Evolutionary conservation across 2,329 filamentous ascomycete genomes (phyloP), one percentile per base, ranked within the genome.

Genomic region (Neofusicoccum parvum): DNA sequence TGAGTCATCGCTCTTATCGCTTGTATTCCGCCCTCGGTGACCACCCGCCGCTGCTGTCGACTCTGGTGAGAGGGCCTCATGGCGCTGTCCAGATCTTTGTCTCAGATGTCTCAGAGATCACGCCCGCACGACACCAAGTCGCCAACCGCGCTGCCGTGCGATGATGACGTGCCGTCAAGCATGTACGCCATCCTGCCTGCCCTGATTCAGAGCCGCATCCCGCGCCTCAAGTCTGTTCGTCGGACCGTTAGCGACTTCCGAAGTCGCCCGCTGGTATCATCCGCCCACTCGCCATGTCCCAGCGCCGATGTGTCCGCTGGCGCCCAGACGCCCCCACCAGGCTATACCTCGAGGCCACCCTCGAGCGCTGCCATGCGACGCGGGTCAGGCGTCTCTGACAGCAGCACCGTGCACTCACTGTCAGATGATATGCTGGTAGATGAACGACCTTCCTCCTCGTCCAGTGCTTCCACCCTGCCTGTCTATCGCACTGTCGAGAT

Each of bases 171-270:
- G 50, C 66, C 81, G 51, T 84, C 83, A 23, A 81, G 82, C 66
- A 77, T 87, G 15, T 85, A 84, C 72, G 79, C 81, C 5, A 80
- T 87, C 65, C 80, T 88, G 7, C 85, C 86, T 3, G 76, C 79
- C 1, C 79, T 84, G 4, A 76, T 88, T 5, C 82, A 84, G 70
- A 82, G 79, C 41, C 79, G 82, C 65, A 77, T 87, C 23, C 82
- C 83, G 3, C 80, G 79, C 5, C 76, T 88, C 9, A 80, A 81
- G 36, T 86, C 83, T 5, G 75, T 88, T 49, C 72, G 77, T 65
- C 72, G 72, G 37, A 75, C 76, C 6, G 67, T 78, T 54, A 73
- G 66, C 68, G 69, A 72, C 17, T 69, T 74, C 39, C 71, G 72
- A 37, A 66, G 66, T 20, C 69, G 72, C 27, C 58, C 68, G 27